These are phyloP conservation scores for Rhodotorula sp. DNA, from an alignment of 1,284 basidiomycete genomes.

Conservation along the genomic window DNA sequence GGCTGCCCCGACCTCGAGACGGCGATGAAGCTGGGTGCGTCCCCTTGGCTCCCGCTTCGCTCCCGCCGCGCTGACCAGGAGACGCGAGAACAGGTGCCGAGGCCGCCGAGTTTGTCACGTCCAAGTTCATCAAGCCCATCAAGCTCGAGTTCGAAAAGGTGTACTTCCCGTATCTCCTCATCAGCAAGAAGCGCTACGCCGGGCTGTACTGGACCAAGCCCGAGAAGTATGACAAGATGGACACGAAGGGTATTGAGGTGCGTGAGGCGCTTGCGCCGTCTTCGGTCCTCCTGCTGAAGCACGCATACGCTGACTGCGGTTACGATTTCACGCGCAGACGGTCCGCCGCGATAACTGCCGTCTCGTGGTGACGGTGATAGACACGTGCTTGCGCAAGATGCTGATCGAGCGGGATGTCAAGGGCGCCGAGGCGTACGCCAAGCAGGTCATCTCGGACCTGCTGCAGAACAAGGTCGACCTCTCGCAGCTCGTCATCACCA, in stretches of 20 bases:
- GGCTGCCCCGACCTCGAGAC: constrained; percentile 78
- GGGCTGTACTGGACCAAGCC: constrained; percentile 92
- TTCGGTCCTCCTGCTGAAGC: accelerated
- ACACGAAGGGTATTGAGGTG: constrained; percentile 96
- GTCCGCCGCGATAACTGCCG: constrained; percentile 95
- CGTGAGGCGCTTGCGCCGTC: constrained; percentile 40
- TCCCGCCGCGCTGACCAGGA: neutral
- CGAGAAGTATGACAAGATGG: constrained; percentile 97
- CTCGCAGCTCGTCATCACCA: constrained; percentile 97
- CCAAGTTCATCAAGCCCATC: constrained; percentile 89
- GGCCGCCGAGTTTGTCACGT: constrained; percentile 89
- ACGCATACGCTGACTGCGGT: neutral
- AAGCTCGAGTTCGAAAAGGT: constrained; percentile 98
- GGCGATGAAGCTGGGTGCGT: constrained; percentile 82
- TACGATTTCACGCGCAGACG: constrained; percentile 60
- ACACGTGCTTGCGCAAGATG: constrained; percentile 95
- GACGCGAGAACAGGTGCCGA: constrained; percentile 67
- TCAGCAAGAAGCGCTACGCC: constrained; percentile 96
- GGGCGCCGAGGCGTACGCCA: constrained; percentile 90
- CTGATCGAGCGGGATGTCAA: constrained; percentile 89
- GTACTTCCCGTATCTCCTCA: constrained; percentile 93
- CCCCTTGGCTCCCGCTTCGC: neutral
- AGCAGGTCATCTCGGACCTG: constrained; percentile 86
- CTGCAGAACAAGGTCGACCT: constrained; percentile 95
- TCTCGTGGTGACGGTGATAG: constrained; percentile 90